Base-by-base conservation (phyloP, 176 grass and related monocot species). In the Phragmites australis region DNA sequence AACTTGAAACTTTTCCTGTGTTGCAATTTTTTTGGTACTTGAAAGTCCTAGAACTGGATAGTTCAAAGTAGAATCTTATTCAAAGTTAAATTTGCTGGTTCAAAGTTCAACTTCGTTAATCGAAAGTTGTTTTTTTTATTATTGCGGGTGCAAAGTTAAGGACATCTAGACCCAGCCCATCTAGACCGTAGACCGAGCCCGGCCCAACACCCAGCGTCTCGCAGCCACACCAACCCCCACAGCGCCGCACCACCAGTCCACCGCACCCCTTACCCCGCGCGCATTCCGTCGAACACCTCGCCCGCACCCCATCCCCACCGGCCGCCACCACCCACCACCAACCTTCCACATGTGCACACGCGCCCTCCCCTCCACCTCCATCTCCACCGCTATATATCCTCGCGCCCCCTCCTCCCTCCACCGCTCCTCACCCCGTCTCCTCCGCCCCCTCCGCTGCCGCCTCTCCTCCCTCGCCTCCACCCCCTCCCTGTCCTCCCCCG, bases 311-410 rank as follows among this genome's bases (percentile, higher is more conserved):
- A 68, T 52, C 79, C 75, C 39, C 62, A 25, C 44, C 47, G 41
- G 2, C 55, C 10, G 17, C 53, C 65, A 48, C 65, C 66, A n/a
- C n/a, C n/a, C 27, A n/a, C 52, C 48, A 32, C 18, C 63, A 19
- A 48, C 63, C 74, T 55, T 7, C 48, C 56, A 79, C 56, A 73
- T 64, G 75, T 71, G 34, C 75, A 53, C 83, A 32, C 71, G 74
- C 81, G 57, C 67, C n/a, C 57, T 32, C 50, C 74, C 48, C 68
- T 27, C 69, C 75, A 31, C 46, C 44, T 61, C 66, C 86, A 86
- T 61, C 50, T 42, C 82, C 85, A 18, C 59, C 65, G 70, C 64
- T 89, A 84, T 87, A 86, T 84, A 81, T 81, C 71, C 65, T 3
- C 86, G 23, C 71, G 2, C 43, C 32, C 66, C 71, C 60, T 52